Base-by-base conservation (phyloP, 2,329 filamentous ascomycete genomes). In the Alternaria brassicae region DNA sequence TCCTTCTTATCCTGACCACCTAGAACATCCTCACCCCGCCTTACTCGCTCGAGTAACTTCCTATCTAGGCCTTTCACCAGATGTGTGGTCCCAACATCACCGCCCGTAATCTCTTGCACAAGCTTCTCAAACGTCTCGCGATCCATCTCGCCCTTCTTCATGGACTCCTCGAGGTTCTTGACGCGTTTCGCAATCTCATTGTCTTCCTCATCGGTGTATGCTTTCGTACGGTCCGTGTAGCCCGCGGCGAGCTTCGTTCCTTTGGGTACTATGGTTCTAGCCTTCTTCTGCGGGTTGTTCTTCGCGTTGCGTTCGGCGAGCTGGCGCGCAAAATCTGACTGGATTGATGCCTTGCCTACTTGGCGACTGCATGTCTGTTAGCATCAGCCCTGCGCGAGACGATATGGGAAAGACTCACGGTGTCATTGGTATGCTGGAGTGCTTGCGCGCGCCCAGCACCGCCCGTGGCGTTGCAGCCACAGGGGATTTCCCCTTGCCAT, bases 61-160 rank as follows among this genome's bases (percentile, higher is more conserved):
- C 92, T 91, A 78, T 99, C 95, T 49, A 99, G 79, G 0, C 95
- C 95, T 74, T 97, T 98, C 47, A 98, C 89, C 65, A 97, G 79
- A 82, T 97, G 92, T 13, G 93, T 96, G 68, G 88, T 92, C 13
- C 82, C 82, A 21, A 93, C 79, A 75, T 96, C 91, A 7, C 93
- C 94, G 3, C 93, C 93, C 1, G 92, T 82, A 55, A 97, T 92
- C 68, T 96, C 86, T 63, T 86, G 86, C 32, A 90, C 83, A 39
- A 94, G 77, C 69, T 85, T 88, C 69, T 94, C 89, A 75, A 96
- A 97, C 0, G 89, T 92, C 48, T 85, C 85, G 67, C 88, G 85
- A 67, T 96, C 91, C 65, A 98, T 93, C 78, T 96, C 88, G 47
- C 91, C 91, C 42, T 93, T 83, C 78, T 95, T 95, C 65, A 93